Evolutionary conservation across 2,329 filamentous ascomycete species (phyloP).

Genomic region (Penicillium verrucosum): DNA sequence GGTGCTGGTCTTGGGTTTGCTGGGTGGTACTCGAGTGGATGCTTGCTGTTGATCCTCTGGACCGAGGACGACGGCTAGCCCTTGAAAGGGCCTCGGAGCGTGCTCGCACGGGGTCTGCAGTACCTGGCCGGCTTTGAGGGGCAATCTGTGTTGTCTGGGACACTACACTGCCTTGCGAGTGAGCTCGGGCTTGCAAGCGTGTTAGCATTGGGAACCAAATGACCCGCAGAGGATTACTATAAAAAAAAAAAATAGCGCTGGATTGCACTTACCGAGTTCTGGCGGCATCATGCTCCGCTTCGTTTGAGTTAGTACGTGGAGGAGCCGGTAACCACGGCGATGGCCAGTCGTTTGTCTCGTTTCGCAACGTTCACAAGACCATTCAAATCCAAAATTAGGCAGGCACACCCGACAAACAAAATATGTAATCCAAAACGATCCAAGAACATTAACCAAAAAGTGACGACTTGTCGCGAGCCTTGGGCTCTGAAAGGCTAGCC

Average conservation of each 20-base stretch:
- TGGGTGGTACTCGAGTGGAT: conserved; percentile 48
- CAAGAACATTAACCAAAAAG: conserved; percentile 5
- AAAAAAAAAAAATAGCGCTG: neutral
- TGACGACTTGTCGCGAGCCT: conserved; percentile 7
- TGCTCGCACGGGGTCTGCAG: conserved; percentile 40
- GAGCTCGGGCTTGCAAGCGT: conserved; percentile 32
- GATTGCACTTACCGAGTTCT: conserved; percentile 21
- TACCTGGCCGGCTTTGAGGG: conserved; percentile 41
- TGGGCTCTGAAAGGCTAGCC: conserved; percentile 11
- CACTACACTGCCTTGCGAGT: conserved; percentile 39
- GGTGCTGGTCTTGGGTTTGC: conserved; percentile 43
- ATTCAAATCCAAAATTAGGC: conserved; percentile 11
- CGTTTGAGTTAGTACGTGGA: conserved; percentile 19
- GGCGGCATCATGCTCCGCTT: conserved; percentile 19
- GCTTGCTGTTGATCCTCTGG: conserved; percentile 47
- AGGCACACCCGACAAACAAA: conserved; percentile 1
- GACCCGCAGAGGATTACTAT: neutral
- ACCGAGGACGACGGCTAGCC: conserved; percentile 42
- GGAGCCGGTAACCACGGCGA: conserved; percentile 28
- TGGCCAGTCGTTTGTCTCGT: conserved; percentile 16
- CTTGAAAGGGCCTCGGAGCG: conserved; percentile 44
- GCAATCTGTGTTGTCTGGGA: conserved; percentile 40
- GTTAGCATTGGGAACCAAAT: conserved; percentile 4
- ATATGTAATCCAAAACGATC: neutral
- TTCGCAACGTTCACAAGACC: conserved; percentile 11